phyloP scores from a whole-genome alignment of 768 basidiomycete genomes.

The Leccinum obscurum region DNA sequence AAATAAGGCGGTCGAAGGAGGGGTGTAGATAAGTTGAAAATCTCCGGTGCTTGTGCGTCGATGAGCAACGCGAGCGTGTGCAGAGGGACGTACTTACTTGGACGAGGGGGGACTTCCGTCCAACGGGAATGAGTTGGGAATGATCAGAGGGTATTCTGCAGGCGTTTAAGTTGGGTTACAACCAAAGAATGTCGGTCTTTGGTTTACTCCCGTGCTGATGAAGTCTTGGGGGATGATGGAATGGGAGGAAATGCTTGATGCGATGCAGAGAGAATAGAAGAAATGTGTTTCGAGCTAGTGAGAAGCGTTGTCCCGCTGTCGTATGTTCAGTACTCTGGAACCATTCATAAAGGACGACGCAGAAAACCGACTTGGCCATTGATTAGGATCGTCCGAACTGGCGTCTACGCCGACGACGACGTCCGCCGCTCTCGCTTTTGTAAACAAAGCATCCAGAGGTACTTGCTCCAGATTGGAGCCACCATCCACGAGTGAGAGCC shows the following conservation, averaged over 20 bases:
- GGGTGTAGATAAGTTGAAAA: slow-evolving; percentile 59
- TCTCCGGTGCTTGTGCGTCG: slow-evolving; percentile 47
- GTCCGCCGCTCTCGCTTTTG: slow-evolving; percentile 67
- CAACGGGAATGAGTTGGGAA: slow-evolving; percentile 73
- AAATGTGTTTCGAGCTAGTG: slow-evolving; percentile 44
- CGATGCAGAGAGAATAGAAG: slow-evolving; percentile 43
- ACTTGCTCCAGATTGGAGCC: slow-evolving; percentile 68
- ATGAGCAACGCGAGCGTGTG: slow-evolving; percentile 8
- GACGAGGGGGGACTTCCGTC: slow-evolving; percentile 59
- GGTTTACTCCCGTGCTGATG: slow-evolving; percentile 59
- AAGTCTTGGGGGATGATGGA: slow-evolving; percentile 54
- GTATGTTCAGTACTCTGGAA: slow-evolving; percentile 1
- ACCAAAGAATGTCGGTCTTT: slow-evolving; percentile 77
- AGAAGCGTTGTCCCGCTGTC: slow-evolving; percentile 55
- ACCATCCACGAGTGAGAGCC: slow-evolving; percentile 71
- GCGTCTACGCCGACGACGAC: slow-evolving; percentile 79
- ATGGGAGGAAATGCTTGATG: slow-evolving; percentile 68
- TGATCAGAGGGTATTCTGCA: slow-evolving; percentile 61
- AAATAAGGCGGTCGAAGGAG: slow-evolving; percentile 53
- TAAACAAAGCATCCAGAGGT: slow-evolving; percentile 69
- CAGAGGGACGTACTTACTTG: slow-evolving; percentile 44
- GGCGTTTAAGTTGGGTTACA: slow-evolving; percentile 55
- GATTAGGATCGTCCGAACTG: slow-evolving; percentile 54
- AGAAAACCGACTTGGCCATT: slow-evolving; percentile 61
- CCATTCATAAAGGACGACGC: background rate